Evolutionary conservation across 2,329 filamentous ascomycete genomes (phyloP), one percentile per base, ranked within the genome.

Genomic region (Diaporthe eres): DNA sequence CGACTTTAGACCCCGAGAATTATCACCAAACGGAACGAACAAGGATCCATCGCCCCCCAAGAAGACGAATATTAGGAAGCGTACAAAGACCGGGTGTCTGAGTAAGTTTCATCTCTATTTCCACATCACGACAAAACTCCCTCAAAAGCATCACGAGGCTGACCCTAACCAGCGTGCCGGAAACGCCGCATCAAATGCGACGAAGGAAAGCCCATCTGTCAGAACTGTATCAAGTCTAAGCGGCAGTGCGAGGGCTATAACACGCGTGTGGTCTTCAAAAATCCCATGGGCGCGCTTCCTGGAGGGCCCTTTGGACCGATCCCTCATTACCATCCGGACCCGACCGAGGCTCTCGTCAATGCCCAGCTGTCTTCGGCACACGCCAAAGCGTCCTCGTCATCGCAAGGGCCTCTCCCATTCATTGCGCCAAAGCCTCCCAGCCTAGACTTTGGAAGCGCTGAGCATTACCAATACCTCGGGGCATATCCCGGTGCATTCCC

Each of bases 151-250:
- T 17, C 7, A 74, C 77, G 42, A 76, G 76, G 77, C 71, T 80
- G 65, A 75, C 67, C 77, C 61, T 82, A 61, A 74, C 76, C 60
- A 96, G 94, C 97, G 75, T 99, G 97, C 85, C 94, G 97, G 78
- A 96, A 94, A 85, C 93, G 97, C 72, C 94, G 97, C 77, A 98
- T 99, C 85, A 99, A 98, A 85, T 99, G 97, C 84, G 97, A 97
- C 77, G 97, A 98, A 83, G 94, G 95, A 80, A 91, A 93, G 68
- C 95, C 95, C 37, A 93, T 90, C 39, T 97, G 95, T 85, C 92
- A 90, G 81, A 97, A 97, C 81, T 97, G 95, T 85, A 92, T 94
- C 85, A 97, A 96, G 82, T 96, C 94, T 25, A 96, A 96, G 84
- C 90, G 95, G 19, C 88, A 92, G 78, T 97, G 95, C 82, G 94